Evolutionary conservation across 306 rosid species (phyloP).

Genomic region (Hippophae tibetana): DNA sequence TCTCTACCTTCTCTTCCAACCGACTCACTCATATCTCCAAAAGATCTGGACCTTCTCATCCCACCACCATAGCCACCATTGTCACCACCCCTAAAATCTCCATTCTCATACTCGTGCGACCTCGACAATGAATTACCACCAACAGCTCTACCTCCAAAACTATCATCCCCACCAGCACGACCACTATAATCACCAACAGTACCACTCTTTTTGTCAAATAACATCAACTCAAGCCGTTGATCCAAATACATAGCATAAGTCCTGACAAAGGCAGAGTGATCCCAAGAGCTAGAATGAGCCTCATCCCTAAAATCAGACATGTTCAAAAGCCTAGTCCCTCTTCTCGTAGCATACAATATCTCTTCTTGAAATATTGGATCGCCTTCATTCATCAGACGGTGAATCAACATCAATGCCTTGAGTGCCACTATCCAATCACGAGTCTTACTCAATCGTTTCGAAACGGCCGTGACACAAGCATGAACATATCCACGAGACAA

Average conservation of each 20-base stretch:
- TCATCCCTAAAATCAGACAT: constrained; percentile 87
- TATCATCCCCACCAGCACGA: constrained; percentile 34
- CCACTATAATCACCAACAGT: constrained; percentile 13
- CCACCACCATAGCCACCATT: constrained; percentile 37
- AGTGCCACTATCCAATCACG: constrained; percentile 97
- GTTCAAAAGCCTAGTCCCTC: constrained; percentile 83
- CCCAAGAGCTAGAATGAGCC: constrained; percentile 98
- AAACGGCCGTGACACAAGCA: constrained; percentile 65
- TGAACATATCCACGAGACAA: constrained; percentile 73
- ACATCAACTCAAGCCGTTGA: constrained; percentile 73
- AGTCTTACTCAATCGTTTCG: constrained; percentile 84
- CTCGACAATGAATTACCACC: constrained; percentile 51
- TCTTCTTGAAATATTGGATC: constrained; percentile 75
- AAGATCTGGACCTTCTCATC: constrained; percentile 73
- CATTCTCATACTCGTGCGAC: constrained; percentile 54
- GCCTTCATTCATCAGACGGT: constrained; percentile 72
- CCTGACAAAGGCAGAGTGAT: constrained; percentile 80
- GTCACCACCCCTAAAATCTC: constrained; percentile 46
- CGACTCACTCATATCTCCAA: constrained; percentile 64
- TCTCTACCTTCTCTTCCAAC: constrained; percentile 29
- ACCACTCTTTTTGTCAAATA: constrained; percentile 46
- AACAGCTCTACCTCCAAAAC: constrained; percentile 46
- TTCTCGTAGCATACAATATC: constrained; percentile 75
- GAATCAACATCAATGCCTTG: constrained; percentile 65
- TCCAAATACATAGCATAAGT: constrained; percentile 85